phyloP scores from a whole-genome alignment of 129 eudicot species.

The Silybum marianum region DNA sequence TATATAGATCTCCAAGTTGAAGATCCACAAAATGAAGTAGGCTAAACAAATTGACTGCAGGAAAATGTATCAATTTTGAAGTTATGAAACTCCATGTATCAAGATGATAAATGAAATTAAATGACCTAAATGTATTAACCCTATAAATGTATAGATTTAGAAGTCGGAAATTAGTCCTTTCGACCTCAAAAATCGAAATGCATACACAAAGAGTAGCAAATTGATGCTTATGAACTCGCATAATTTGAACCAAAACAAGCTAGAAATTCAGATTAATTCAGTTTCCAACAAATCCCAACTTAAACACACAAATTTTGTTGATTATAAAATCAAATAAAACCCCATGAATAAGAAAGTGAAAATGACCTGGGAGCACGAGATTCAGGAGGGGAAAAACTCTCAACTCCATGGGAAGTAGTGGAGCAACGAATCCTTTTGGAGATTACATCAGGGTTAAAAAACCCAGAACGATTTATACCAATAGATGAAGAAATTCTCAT shows the following conservation, averaged over 20 bases:
- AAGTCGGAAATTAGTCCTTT: background rate
- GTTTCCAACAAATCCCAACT: slow-evolving; percentile 14
- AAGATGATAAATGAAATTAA: slow-evolving; percentile 3
- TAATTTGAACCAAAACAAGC: slow-evolving; percentile 15
- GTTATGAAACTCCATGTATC: slow-evolving; percentile 1
- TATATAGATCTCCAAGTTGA: background rate
- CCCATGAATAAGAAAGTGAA: slow-evolving; percentile 10
- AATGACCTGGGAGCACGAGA: slow-evolving; percentile 55
- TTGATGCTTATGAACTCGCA: background rate
- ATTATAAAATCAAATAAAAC: background rate
- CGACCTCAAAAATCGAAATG: slow-evolving; percentile 23
- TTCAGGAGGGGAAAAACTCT: slow-evolving; percentile 45
- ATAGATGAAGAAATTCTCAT: slow-evolving; percentile 42
- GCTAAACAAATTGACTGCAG: background rate
- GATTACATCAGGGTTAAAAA: slow-evolving; percentile 31
- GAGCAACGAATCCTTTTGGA: slow-evolving; percentile 49
- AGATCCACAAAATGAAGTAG: slow-evolving; percentile 5
- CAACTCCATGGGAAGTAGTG: slow-evolving; percentile 48
- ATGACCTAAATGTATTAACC: slow-evolving; percentile 12
- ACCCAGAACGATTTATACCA: slow-evolving; percentile 53
- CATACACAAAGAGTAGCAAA: background rate
- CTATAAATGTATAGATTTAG: background rate
- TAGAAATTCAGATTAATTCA: slow-evolving; percentile 9
- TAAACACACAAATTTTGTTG: background rate
- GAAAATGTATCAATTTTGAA: background rate